These are phyloP conservation scores for Gracilaria gracilis DNA, from an alignment of 23 red algal species.

Conservation along the genomic window DNA sequence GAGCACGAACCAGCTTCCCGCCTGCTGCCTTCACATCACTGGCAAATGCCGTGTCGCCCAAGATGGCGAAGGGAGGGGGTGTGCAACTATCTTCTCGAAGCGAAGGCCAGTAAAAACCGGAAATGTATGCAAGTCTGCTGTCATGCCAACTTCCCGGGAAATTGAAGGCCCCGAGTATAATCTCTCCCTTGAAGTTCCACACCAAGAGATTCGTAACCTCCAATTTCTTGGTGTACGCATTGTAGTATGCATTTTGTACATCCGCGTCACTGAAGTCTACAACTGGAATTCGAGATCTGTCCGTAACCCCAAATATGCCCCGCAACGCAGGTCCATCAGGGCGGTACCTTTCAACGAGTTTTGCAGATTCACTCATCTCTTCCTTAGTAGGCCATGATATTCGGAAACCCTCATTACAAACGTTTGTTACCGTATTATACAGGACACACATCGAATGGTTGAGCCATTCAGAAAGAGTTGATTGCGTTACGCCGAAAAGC, in stretches of 20 bases:
- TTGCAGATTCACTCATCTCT: neutral
- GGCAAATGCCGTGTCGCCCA: too few relatives aligned
- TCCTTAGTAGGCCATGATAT: slow-evolving; percentile 17
- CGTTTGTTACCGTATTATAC: neutral
- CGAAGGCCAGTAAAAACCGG: too few relatives aligned
- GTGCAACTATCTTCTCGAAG: too few relatives aligned
- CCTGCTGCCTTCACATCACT: too few relatives aligned
- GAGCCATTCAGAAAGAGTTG: slow-evolving; percentile 16
- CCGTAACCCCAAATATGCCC: slow-evolving; percentile 13
- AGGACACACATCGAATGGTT: neutral
- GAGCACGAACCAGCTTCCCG: too few relatives aligned
- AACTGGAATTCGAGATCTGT: neutral
- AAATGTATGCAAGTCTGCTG: too few relatives aligned
- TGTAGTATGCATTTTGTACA: too few relatives aligned
- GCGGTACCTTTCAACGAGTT: neutral
- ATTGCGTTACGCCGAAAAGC: slow-evolving; percentile 19
- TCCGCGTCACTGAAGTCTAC: too few relatives aligned
- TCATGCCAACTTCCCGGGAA: slow-evolving; percentile 44
- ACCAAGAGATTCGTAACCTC: too few relatives aligned
- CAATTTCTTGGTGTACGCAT: too few relatives aligned
- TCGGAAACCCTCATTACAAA: neutral
- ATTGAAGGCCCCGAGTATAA: slow-evolving; percentile 31
- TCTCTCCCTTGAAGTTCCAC: slow-evolving; percentile 43
- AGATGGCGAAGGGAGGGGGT: too few relatives aligned
- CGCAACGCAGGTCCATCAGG: neutral